Evolutionary conservation across 1,139 yeast genomes (phyloP).

Genomic region (Pichiaceae sp.): DNA sequence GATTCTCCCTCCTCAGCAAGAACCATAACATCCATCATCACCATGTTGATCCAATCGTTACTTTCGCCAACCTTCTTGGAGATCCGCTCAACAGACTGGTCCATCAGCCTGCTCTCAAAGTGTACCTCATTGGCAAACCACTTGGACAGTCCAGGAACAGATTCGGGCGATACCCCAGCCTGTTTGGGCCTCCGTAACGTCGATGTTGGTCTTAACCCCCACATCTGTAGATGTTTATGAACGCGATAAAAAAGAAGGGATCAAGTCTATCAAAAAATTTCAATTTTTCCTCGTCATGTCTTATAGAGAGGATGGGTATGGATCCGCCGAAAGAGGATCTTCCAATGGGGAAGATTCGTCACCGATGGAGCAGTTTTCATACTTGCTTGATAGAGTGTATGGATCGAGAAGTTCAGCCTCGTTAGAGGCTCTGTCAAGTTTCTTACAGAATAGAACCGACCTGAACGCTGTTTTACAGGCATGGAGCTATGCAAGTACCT

Average conservation of each 20-base stretch:
- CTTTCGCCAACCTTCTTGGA: conserved; percentile 17
- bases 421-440: too few species aligned
- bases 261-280: neutral
- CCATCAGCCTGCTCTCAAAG: conserved; percentile 19
- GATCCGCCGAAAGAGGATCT: too few species aligned
- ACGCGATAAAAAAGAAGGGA: neutral
- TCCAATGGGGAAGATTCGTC: too few species aligned
- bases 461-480: neutral
- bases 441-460: neutral
- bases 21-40: conserved; percentile 17
- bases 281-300: neutral
- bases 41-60: conserved; percentile 22
- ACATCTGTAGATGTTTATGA: conserved; percentile 9
- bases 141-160: conserved; percentile 33
- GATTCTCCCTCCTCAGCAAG: neutral
- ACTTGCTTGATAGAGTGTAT: too few species aligned
- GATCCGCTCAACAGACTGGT: conserved; percentile 16
- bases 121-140: conserved; percentile 36
- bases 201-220: conserved; percentile 20
- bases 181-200: conserved; percentile 6
- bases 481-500: neutral
- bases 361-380: too few species aligned
- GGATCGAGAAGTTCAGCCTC: too few species aligned
- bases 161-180: conserved; percentile 6
- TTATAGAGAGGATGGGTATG: too few species aligned